These are phyloP conservation scores for Choanephora cucurbitarum DNA, from an alignment of 371 early-diverging fungal species.

Conservation along the genomic window DNA sequence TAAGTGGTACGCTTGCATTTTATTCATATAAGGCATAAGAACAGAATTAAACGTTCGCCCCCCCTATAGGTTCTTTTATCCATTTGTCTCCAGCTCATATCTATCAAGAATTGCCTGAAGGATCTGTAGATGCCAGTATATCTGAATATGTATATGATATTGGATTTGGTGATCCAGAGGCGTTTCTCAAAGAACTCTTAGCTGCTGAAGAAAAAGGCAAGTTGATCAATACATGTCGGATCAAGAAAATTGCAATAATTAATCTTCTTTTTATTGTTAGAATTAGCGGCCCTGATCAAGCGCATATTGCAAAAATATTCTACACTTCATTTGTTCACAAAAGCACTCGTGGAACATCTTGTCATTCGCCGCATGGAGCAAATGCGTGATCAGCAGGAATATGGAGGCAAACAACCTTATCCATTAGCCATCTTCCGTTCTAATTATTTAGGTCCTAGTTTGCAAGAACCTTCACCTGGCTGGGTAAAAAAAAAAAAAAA, in stretches of 20 bases:
- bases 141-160: constrained; percentile 50
- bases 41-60: no score
- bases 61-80: constrained; percentile 22
- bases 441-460: constrained; percentile 46
- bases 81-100: constrained; percentile 33
- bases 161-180: constrained; percentile 50
- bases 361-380: constrained; percentile 38
- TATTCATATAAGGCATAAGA: no score
- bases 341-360: constrained; percentile 51
- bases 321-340: constrained; percentile 55
- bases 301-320: constrained; percentile 38
- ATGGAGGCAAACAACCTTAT: constrained; percentile 24
- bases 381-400: constrained; percentile 25
- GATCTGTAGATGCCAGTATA: constrained; percentile 18
- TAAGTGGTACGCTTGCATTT: constrained; percentile 12
- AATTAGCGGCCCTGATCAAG: constrained; percentile 17
- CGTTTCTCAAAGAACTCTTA: constrained; percentile 39
- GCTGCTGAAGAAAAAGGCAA: constrained; percentile 44
- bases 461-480: constrained; percentile 48
- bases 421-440: constrained; percentile 53
- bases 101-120: constrained; percentile 27
- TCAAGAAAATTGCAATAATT: constrained; percentile 7
- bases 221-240: constrained; percentile 5
- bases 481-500: constrained; percentile 36
- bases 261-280: constrained; percentile 11